Percentiles rank a stretch among this genome's conserved stretches.
These are phyloP conservation scores for Phytophthora citricola DNA, from an alignment of 352 stramenopile genomes.

Conservation along the genomic window DNA sequence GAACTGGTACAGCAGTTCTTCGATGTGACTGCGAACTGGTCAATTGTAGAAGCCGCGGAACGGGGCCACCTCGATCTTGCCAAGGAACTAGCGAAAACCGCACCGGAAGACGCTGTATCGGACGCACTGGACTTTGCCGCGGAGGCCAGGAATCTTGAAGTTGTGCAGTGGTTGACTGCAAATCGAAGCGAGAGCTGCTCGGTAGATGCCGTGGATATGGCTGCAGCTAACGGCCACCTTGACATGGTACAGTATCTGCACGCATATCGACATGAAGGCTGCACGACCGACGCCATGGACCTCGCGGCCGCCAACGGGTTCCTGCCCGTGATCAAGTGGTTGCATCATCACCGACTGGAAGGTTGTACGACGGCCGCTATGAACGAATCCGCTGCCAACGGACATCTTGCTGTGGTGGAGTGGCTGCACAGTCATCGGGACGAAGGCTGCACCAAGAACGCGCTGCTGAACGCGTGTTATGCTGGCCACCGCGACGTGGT, in stretches of 20 bases:
- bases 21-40: slow-evolving; percentile 47
- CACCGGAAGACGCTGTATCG: slow-evolving; percentile 1
- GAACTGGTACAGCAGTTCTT: slow-evolving; percentile 47
- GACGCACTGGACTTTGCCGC: slow-evolving; percentile 38
- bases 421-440: slow-evolving; percentile 33
- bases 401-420: slow-evolving; percentile 40
- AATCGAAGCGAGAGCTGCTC: slow-evolving; percentile 36
- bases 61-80: slow-evolving; percentile 45
- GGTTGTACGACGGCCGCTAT: slow-evolving; percentile 39
- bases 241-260: slow-evolving; percentile 45
- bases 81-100: not conserved
- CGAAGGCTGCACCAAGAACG: slow-evolving; percentile 47
- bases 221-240: slow-evolving; percentile 35
- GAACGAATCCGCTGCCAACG: slow-evolving; percentile 37
- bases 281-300: slow-evolving; percentile 46
- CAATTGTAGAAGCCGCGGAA: slow-evolving; percentile 47
- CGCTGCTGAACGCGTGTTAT: slow-evolving; percentile 50
- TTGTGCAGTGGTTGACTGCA: slow-evolving; percentile 41
- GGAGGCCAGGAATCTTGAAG: slow-evolving; percentile 29
- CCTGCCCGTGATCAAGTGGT: slow-evolving; percentile 40
- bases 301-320: slow-evolving; percentile 38
- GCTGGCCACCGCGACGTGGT: slow-evolving; percentile 44
- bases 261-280: slow-evolving; percentile 36
- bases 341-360: slow-evolving; percentile 39
- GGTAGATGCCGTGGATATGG: slow-evolving; percentile 41